A percentile compares a stretch with the other conserved stretches of the same genome.
These are phyloP conservation scores for Actinomortierella wolfii DNA, from an alignment of 371 early-diverging fungal species.

Conservation along the genomic window DNA sequence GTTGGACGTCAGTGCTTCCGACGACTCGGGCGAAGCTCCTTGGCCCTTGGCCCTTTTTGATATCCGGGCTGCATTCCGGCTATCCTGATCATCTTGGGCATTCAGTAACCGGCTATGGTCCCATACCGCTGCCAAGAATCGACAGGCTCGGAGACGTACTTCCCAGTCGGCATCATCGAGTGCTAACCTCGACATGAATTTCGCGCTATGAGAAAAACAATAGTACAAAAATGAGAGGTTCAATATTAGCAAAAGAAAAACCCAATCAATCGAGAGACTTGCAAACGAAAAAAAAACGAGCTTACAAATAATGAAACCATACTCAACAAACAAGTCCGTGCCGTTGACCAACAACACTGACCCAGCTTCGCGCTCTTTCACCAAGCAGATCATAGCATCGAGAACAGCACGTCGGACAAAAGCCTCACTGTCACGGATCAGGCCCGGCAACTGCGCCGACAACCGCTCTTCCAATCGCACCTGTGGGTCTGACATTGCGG, in stretches of 20 bases:
- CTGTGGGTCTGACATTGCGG: conserved; percentile 23
- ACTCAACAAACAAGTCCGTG: conserved; percentile 46
- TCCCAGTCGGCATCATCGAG: conserved; percentile 64
- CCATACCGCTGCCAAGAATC: conserved; percentile 57
- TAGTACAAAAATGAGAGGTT: neutral
- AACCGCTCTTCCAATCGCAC: conserved; percentile 27
- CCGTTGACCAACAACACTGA: conserved; percentile 43
- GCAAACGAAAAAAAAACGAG: neutral
- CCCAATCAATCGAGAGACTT: neutral
- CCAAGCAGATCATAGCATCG: conserved; percentile 59
- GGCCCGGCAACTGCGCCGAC: conserved; percentile 47
- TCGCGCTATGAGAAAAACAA: conserved; percentile 34
- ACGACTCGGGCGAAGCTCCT: neutral
- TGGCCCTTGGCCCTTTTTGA: conserved; percentile 31
- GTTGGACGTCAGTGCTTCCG: conserved; percentile 13
- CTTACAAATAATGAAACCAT: conserved; percentile 5
- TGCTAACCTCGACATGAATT: conserved; percentile 47
- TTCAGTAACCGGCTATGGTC: conserved; percentile 39
- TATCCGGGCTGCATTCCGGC: conserved; percentile 34
- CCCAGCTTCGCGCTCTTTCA: conserved; percentile 50
- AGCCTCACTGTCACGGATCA: conserved; percentile 62
- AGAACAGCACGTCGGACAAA: conserved; percentile 64
- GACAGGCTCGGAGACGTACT: conserved; percentile 56
- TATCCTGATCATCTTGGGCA: conserved; percentile 35
- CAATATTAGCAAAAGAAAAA: neutral